These are phyloP conservation scores for Cordyceps javanica DNA, from an alignment of 2,329 filamentous ascomycete genomes.

Conservation along the genomic window DNA sequence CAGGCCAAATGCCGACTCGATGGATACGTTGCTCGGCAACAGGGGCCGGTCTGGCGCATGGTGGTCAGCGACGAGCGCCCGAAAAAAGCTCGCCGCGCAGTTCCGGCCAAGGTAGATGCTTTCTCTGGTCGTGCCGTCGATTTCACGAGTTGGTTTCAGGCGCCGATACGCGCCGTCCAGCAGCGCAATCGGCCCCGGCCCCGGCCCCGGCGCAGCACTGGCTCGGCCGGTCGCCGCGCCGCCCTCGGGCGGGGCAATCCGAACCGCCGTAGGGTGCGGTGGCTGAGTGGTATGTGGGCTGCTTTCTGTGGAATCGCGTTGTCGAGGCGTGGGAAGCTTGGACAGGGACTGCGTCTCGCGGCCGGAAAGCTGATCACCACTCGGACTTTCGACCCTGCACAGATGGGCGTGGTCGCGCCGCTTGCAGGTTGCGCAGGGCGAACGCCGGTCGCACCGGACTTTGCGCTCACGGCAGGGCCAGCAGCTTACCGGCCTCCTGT, in stretches of 20 bases:
- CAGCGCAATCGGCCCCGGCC: neutral
- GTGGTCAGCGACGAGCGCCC: neutral
- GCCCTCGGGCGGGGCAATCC: neutral
- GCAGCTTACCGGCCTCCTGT: neutral
- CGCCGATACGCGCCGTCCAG: neutral
- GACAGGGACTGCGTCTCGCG: neutral
- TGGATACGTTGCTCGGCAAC: neutral
- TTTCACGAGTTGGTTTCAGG: neutral
- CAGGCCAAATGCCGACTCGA: conserved; percentile 4
- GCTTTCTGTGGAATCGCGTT: neutral
- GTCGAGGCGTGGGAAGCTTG: neutral
- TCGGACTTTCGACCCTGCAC: neutral
- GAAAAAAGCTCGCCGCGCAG: neutral
- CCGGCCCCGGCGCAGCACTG: neutral
- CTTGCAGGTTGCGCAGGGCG: neutral
- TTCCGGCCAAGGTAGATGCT: neutral
- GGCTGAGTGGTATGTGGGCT: too few relatives aligned
- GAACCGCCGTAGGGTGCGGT: neutral
- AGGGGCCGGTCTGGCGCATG: neutral
- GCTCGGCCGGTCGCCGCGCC: neutral
- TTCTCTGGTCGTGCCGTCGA: neutral
- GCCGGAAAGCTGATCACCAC: neutral
- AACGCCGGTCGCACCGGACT: neutral
- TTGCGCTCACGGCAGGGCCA: conserved; percentile 1
- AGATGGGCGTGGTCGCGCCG: neutral